These are phyloP conservation scores for Trichoderma polysporum DNA, from an alignment of 2,329 filamentous ascomycete genomes.

Conservation along the genomic window DNA sequence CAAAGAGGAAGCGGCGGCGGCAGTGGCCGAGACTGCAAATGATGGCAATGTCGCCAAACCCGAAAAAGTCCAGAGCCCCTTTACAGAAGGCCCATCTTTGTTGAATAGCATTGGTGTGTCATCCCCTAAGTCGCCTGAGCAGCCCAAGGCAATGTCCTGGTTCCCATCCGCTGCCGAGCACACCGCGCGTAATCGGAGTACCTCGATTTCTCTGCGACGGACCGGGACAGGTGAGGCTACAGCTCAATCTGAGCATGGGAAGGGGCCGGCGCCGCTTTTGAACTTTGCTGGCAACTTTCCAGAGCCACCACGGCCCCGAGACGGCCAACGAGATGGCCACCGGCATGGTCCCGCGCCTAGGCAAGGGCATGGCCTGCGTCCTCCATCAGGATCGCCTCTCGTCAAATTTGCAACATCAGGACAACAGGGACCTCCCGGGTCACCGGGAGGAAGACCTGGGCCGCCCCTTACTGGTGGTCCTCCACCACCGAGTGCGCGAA, in stretches of 20 bases:
- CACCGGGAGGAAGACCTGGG: conserved; percentile 13
- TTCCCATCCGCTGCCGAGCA: conserved; percentile 41
- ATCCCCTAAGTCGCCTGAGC: conserved; percentile 29
- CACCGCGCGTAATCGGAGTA: conserved; percentile 35
- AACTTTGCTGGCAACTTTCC: conserved; percentile 62
- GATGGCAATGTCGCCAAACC: conserved; percentile 32
- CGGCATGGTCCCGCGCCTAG: conserved; percentile 8
- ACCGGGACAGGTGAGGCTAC: conserved; percentile 30
- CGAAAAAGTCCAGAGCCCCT: conserved; percentile 40
- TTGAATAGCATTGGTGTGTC: conserved; percentile 41
- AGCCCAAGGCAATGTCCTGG: conserved; percentile 34
- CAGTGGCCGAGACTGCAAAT: too few species aligned
- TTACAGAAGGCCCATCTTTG: conserved; percentile 58
- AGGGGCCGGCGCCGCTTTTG: conserved; percentile 59
- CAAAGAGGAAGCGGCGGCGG: conserved; percentile 36
- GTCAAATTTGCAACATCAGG: conserved; percentile 45
- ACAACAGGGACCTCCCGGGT: conserved; percentile 25
- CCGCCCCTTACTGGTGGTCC: conserved; percentile 3
- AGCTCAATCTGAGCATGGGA: conserved; percentile 27
- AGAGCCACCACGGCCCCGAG: conserved; percentile 59
- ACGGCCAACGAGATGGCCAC: conserved; percentile 46
- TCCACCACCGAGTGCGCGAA: conserved; percentile 22
- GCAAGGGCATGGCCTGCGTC: conserved; percentile 46
- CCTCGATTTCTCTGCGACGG: conserved; percentile 28
- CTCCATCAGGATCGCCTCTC: conserved; percentile 40